Evolutionary conservation across 805 yeast genomes (phyloP).

Genomic region (Metschnikowia gruessii): DNA sequence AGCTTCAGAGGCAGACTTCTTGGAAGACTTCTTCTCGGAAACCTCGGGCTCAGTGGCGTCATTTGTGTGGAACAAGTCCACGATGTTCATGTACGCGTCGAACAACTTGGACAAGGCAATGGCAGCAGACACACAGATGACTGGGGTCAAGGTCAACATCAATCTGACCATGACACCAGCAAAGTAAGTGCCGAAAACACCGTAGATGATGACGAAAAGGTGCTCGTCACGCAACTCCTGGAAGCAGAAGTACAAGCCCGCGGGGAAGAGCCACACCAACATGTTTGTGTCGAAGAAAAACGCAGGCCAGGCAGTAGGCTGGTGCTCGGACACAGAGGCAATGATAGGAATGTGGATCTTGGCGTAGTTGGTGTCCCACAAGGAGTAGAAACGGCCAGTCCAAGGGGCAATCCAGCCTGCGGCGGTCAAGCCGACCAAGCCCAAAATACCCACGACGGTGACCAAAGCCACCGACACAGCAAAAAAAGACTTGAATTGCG

Average conservation of each 20-base stretch:
- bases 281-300: slow-evolving; percentile 92
- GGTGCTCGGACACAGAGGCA: slow-evolving; percentile 98
- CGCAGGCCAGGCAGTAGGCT: slow-evolving; percentile 99
- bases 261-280: slow-evolving; percentile 98
- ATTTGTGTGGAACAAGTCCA: slow-evolving; percentile 30
- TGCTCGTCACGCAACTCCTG: slow-evolving; percentile 90
- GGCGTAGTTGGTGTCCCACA: slow-evolving; percentile 98
- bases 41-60: neutral
- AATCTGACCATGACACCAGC: slow-evolving; percentile 99
- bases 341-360: slow-evolving; percentile 97
- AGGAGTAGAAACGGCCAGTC: slow-evolving; percentile 98
- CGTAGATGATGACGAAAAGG: slow-evolving; percentile 85
- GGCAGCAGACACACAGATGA: slow-evolving; percentile 91
- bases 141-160: slow-evolving; percentile 95
- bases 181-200: slow-evolving; percentile 92
- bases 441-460: slow-evolving; percentile 61
- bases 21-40: neutral
- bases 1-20: too few relatives aligned
- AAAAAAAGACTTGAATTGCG: slow-evolving; percentile 70
- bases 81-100: slow-evolving; percentile 74
- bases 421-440: slow-evolving; percentile 75
- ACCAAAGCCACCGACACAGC: slow-evolving; percentile 56
- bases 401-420: slow-evolving; percentile 97
- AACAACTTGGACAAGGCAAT: slow-evolving; percentile 81
- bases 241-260: slow-evolving; percentile 88